A percentile compares a stretch with the other conserved stretches of the same genome.
These are phyloP conservation scores for Iris pallida DNA, from an alignment of 116 monocot species.

Conservation along the genomic window DNA sequence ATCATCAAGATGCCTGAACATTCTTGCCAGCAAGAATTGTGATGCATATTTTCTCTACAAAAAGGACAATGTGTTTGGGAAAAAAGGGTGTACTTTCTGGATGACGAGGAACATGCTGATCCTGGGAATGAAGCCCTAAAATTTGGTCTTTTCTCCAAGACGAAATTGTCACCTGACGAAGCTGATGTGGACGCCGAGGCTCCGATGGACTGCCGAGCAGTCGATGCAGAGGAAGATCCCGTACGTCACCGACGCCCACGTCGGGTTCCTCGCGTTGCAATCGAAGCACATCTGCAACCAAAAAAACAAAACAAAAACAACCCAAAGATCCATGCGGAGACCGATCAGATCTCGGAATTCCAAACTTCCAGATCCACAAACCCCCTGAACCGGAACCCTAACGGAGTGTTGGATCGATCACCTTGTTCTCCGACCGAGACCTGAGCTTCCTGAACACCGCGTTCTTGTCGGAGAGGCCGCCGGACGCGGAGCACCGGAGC, in stretches of 20 bases:
- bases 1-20: no score
- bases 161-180: slow-evolving; percentile 43
- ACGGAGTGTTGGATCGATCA: neutral
- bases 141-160: no score
- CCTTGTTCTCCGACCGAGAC: slow-evolving; percentile 55
- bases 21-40: no score
- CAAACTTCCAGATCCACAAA: slow-evolving; percentile 27
- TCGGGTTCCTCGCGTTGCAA: slow-evolving; percentile 60
- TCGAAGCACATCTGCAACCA: slow-evolving; percentile 57
- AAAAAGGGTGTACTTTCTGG: no score
- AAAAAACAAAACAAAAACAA: neutral
- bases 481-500: slow-evolving; percentile 17
- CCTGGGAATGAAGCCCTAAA: no score
- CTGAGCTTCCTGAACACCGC: slow-evolving; percentile 45
- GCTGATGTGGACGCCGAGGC: slow-evolving; percentile 61
- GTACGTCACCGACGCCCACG: slow-evolving; percentile 67
- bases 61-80: no score
- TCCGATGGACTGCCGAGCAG: slow-evolving; percentile 56
- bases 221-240: slow-evolving; percentile 63
- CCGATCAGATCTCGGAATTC: no score
- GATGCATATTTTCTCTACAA: no score
- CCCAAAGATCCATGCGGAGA: slow-evolving; percentile 10
- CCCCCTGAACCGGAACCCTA: slow-evolving; percentile 3
- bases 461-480: slow-evolving; percentile 39
- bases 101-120: no score